Base-by-base conservation (phyloP, 441 rosid genomes). In the Euphorbia neoarborescens region DNA sequence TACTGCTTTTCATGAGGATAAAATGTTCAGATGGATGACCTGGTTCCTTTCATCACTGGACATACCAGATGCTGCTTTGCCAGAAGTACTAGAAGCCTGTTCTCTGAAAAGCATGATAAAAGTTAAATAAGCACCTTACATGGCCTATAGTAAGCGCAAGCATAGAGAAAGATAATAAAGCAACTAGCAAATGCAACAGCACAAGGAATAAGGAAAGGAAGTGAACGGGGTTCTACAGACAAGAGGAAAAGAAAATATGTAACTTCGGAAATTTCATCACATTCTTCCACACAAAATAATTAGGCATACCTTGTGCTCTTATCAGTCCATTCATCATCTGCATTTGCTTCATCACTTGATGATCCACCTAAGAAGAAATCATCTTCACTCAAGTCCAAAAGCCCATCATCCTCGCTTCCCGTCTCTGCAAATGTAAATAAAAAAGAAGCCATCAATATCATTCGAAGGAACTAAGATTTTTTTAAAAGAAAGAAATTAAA, bases 261-360 rank as follows among this genome's bases (percentile, higher is more conserved):
- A 66, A 62, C 12, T 61, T 69, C 50, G 32, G 50, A 46, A 37
- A 54, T n/a, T 51, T 11, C 22, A 4, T 50, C 50, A 11, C 57
- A 58, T 54, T 46, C 19, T 42, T 22, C 14, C 40, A 25, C 7
- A 25, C 42, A 67, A 57, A 73, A 25, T 56, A 30, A 17, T 22
- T 60, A 61, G 11, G 38, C 20, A 69, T 85, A 92, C 98, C 89
- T 87, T 71, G 91, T 81, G 76, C 95, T 92, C 85, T 88, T 90
- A 74, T 92, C 98, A 0, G 98, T 92, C 90, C 89, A 92, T 73
- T 92, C 98, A 81, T 92, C 96, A 84, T 92, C 98, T 35, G 96
- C 95, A 77, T 92, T 90, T 25, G 92, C 96, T 82, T 92, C 98
- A 78, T 92, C 96, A 78, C 96, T 92, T 34, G 98, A 92, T 76